phyloP scores from a whole-genome alignment of 2,329 filamentous ascomycete species.

The Cladosporium sphaerospermum region DNA sequence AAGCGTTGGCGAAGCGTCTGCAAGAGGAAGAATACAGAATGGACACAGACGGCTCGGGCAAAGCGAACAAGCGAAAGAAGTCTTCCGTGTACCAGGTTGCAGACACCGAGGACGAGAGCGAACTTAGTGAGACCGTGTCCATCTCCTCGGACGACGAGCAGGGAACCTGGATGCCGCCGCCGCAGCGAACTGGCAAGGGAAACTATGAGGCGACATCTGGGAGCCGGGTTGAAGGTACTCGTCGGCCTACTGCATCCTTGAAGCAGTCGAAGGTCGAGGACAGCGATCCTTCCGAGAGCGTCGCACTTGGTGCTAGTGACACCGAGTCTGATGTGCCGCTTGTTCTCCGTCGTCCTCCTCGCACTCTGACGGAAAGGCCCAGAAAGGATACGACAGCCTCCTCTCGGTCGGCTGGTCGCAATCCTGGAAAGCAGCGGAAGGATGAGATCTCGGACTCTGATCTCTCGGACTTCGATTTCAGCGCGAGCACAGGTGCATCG shows the following conservation, averaged over 20 bases:
- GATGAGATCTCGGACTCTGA: neutral
- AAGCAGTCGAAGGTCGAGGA: slow-evolving; percentile 29
- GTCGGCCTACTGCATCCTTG: slow-evolving; percentile 24
- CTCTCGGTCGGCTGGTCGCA: neutral
- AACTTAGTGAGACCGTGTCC: slow-evolving; percentile 27
- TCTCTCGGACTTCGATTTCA: neutral
- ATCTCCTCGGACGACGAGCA: slow-evolving; percentile 14
- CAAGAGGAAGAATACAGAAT: slow-evolving; percentile 32
- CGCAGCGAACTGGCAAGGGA: slow-evolving; percentile 10
- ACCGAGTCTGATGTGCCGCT: slow-evolving; percentile 28
- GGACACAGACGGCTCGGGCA: slow-evolving; percentile 11
- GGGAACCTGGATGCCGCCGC: no score
- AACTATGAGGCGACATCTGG: slow-evolving; percentile 13
- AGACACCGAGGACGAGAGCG: slow-evolving; percentile 27
- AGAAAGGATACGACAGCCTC: neutral
- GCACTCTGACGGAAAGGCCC: neutral
- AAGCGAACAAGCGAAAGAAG: slow-evolving; percentile 24
- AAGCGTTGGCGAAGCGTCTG: slow-evolving; percentile 25
- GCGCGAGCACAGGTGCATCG: neutral
- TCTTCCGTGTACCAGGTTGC: slow-evolving; percentile 15
- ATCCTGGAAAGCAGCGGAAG: neutral
- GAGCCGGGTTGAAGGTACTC: slow-evolving; percentile 14
- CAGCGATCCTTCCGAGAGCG: slow-evolving; percentile 30
- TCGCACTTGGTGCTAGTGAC: slow-evolving; percentile 24
- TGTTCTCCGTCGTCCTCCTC: slow-evolving; percentile 3